Evolutionary conservation across 2,329 filamentous ascomycete species (phyloP).

Genomic region (Byssochlamys sp.): DNA sequence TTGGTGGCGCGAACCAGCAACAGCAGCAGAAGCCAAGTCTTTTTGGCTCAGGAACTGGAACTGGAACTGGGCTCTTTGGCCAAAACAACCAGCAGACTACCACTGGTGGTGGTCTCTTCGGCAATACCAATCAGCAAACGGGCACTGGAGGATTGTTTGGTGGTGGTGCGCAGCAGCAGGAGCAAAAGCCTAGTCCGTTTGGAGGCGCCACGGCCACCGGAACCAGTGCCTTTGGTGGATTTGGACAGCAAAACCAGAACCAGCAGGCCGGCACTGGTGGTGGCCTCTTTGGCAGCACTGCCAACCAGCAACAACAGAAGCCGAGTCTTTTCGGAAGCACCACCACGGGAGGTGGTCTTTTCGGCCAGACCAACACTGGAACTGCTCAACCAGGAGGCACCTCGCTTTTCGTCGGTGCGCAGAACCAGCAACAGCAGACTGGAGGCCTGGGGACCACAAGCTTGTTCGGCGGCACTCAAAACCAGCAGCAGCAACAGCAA

Average conservation of each 20-base stretch:
- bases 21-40: constrained; percentile 32
- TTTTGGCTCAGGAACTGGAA: constrained; percentile 33
- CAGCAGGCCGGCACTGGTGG: constrained; percentile 30
- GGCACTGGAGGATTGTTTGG: constrained; percentile 27
- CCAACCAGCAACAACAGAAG: constrained; percentile 46
- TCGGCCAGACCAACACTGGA: constrained; percentile 26
- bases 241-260: constrained; percentile 36
- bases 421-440: constrained; percentile 25
- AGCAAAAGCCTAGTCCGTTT: constrained; percentile 26
- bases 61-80: constrained; percentile 28
- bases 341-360: constrained; percentile 37
- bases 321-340: constrained; percentile 47
- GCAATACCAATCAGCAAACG: constrained; percentile 24
- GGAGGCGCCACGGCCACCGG: constrained; percentile 19
- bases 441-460: constrained; percentile 29
- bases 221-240: constrained; percentile 25
- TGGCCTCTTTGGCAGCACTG: constrained; percentile 35
- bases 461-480: constrained; percentile 46
- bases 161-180: constrained; percentile 21
- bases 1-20: constrained; percentile 35
- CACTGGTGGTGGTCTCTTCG: constrained; percentile 34
- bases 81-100: constrained; percentile 29
- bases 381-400: constrained; percentile 25
- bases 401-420: constrained; percentile 50
- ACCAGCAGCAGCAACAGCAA: constrained; percentile 44